Base-by-base conservation (phyloP, 768 basidiomycete genomes). In the Leccinum aurantiacum region DNA sequence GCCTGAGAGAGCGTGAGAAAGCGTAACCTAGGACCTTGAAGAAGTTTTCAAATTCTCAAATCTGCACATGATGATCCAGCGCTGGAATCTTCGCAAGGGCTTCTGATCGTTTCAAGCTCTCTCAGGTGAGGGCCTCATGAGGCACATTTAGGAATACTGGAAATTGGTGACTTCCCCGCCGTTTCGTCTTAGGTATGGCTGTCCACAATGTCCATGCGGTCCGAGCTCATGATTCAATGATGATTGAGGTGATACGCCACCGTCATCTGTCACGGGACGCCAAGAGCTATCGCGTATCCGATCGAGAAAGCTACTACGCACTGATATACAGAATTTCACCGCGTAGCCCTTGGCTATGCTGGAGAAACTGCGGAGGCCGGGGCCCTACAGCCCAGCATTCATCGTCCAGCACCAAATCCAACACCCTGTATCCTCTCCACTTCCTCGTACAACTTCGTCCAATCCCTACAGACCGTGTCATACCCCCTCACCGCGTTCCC, bases 401-500 rank as follows among this genome's bases (percentile, higher is more conserved):
- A 14, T 46, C 41, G 48, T 44, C 14, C 52, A 15, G 37, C 29
- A 5, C 22, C 53, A 25, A 50, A 15, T 4, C 14, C 46, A 8
- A 25, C n/a, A 9, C 9, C 46, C 13, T 63, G 62, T 13, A 62
- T 60, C 37, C 54, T 55, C 54, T 64, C 63, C 8, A 56, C 62
- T 29, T 64, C 50, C 17, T 55, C 53, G 38, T 60, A 64, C 57
- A 62, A 2, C 54, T 60, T 62, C 11, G 57, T 63, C 53, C 63
- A 63, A 37, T 64, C 62, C 22, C 49, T 63, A 53, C 63, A 64
- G 6, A 60, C 54, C 13, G 46, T 17, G 14, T 64, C 63, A 4
- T 60, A 65, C 38, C 58, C 63, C 24, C 62, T 64, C 29, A 53
- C 57, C 3, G 53, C 49, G 4, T 56, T 56, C 24, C 58, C 63